Evolutionary conservation across 768 basidiomycete genomes (phyloP).

Genomic region (Lactifluus piperatus): DNA sequence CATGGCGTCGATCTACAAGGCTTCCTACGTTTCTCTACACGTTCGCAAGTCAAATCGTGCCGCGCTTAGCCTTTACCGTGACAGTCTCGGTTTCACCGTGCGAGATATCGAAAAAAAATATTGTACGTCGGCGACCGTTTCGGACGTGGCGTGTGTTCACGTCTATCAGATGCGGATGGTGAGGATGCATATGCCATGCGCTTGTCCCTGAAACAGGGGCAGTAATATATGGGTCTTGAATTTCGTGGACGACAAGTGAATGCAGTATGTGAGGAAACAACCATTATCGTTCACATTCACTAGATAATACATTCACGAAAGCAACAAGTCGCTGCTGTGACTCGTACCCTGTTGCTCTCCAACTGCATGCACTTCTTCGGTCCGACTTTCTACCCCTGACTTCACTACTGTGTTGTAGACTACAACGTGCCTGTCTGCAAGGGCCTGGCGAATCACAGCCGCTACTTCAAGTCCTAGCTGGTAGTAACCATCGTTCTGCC

Average conservation of each 20-base stretch:
- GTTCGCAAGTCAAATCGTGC: conserved; percentile 94
- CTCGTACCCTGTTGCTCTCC: not conserved
- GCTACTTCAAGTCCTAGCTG: conserved; percentile 66
- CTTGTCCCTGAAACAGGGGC: conserved; percentile 41
- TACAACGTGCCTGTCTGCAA: conserved; percentile 29
- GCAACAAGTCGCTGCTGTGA: conserved; percentile 2
- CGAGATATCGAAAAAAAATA: conserved; percentile 83
- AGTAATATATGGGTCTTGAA: not conserved
- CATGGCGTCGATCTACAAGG: conserved; percentile 83
- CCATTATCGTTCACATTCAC: not conserved
- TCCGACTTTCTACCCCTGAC: not conserved
- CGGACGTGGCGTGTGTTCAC: conserved; percentile 11
- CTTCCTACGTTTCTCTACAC: conserved; percentile 78
- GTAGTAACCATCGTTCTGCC: conserved; percentile 86
- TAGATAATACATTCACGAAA: not conserved
- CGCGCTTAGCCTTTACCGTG: conserved; percentile 79
- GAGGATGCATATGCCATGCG: conserved; percentile 94
- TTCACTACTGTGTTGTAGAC: not conserved
- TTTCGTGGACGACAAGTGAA: not conserved
- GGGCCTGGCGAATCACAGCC: conserved; percentile 50
- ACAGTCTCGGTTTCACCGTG: conserved; percentile 84
- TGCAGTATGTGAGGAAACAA: not conserved
- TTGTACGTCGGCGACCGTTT: conserved; percentile 48
- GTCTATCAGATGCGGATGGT: conserved; percentile 73
- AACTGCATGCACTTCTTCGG: not conserved